Percentiles rank a stretch among this genome's conserved stretches.
Evolutionary conservation across 2,329 filamentous ascomycete species (phyloP).

Genomic region (Thielaviopsis musarum): DNA sequence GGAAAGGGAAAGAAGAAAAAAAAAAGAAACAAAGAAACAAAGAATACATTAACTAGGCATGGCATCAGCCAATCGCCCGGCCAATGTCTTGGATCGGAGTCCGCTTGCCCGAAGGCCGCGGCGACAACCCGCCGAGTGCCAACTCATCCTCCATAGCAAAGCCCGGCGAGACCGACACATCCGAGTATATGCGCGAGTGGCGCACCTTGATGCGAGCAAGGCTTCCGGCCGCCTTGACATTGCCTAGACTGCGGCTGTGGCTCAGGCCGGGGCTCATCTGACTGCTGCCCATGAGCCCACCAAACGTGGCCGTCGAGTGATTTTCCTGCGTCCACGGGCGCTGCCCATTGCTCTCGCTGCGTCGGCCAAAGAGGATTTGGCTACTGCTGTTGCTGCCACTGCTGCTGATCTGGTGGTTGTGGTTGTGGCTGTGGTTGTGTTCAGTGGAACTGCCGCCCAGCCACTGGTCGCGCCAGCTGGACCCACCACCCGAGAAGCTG

Average conservation of each 20-base stretch:
- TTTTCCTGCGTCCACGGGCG: not conserved
- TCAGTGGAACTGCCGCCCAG: constrained; percentile 14
- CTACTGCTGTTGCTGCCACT: constrained; percentile 1
- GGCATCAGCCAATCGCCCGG: constrained; percentile 34
- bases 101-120: constrained; percentile 23
- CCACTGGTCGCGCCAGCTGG: constrained; percentile 25
- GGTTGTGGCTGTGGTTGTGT: too few species aligned
- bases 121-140: constrained; percentile 29
- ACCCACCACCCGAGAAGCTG: constrained; percentile 27
- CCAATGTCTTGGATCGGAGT: constrained; percentile 31
- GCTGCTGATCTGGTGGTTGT: constrained; percentile 19
- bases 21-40: constrained; percentile 2
- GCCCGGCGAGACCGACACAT: constrained; percentile 26
- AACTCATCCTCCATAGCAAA: constrained; percentile 28
- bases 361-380: not conserved
- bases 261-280: not conserved
- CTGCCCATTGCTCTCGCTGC: not conserved
- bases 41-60: not conserved
- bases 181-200: constrained; percentile 27
- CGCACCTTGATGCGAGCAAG: constrained; percentile 5
- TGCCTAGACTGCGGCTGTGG: constrained; percentile 8
- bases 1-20: constrained; percentile 1
- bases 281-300: not conserved
- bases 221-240: constrained; percentile 2
- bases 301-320: not conserved